Conservation (phyloP, 371 early-diverging fungal genomes). For the Dichotomocladium elegans region DNA sequence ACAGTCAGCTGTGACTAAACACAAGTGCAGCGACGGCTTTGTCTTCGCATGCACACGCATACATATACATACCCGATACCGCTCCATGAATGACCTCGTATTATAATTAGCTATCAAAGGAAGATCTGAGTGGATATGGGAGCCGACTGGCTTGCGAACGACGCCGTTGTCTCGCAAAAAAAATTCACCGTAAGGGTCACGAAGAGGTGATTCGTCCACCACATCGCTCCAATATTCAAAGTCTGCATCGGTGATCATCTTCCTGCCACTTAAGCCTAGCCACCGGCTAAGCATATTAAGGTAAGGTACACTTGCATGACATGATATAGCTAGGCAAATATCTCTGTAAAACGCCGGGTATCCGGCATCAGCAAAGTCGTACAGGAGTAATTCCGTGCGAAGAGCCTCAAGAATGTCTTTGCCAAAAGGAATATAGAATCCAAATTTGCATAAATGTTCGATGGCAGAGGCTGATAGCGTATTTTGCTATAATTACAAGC, state of each 20-base stretch:
- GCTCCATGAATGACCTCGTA: background rate
- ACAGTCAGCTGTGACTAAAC: background rate
- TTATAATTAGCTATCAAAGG: too few relatives aligned
- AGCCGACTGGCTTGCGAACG: background rate
- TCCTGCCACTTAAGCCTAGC: slow-evolving; percentile 29
- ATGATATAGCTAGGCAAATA: slow-evolving; percentile 30
- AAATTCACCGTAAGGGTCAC: slow-evolving; percentile 46
- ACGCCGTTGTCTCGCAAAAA: slow-evolving; percentile 24
- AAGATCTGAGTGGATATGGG: too few relatives aligned
- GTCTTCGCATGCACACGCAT: background rate
- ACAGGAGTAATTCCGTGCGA: slow-evolving; percentile 21
- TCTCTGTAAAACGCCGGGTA: slow-evolving; percentile 31
- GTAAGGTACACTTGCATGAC: slow-evolving; percentile 47
- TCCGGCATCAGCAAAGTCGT: slow-evolving; percentile 21
- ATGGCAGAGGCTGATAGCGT: background rate
- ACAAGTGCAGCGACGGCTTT: too few relatives aligned
- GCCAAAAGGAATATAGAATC: slow-evolving; percentile 44
- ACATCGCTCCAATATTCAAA: slow-evolving; percentile 1
- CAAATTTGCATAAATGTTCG: slow-evolving; percentile 3
- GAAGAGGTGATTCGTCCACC: background rate
- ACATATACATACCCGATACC: background rate
- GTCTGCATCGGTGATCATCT: background rate
- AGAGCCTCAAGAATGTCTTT: slow-evolving; percentile 35
- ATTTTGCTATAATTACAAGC: background rate
- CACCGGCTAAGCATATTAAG: slow-evolving; percentile 45